Conservation (phyloP, 108 stramenopile genomes). For the Fistulifera pelliculosa region DNA sequence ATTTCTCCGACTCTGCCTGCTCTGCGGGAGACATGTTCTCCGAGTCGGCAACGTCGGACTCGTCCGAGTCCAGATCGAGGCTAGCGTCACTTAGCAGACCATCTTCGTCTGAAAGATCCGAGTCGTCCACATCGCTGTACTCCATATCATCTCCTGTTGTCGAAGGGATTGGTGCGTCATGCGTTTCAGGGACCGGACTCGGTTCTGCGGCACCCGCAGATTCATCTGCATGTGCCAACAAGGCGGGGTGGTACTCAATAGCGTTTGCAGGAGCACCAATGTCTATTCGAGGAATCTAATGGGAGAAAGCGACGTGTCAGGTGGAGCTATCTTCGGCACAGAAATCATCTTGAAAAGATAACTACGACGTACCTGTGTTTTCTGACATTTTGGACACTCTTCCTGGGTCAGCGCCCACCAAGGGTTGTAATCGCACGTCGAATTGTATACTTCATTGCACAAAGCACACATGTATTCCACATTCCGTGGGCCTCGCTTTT, state of each 20-base stretch:
- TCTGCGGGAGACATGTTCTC: conserved; percentile 51
- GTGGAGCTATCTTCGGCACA: not conserved
- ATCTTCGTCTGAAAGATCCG: conserved; percentile 56
- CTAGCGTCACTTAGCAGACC: conserved; percentile 25
- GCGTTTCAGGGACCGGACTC: conserved; percentile 11
- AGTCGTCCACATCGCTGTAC: conserved; percentile 28
- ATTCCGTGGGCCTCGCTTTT: conserved; percentile 50
- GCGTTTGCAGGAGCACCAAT: conserved; percentile 73
- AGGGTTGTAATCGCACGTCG: conserved; percentile 65
- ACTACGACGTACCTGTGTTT: conserved; percentile 41
- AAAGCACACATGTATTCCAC: conserved; percentile 79
- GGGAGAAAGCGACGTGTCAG: not conserved
- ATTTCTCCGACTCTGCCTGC: conserved; percentile 58
- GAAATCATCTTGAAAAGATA: not conserved
- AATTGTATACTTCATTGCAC: conserved; percentile 72
- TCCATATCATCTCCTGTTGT: conserved; percentile 5
- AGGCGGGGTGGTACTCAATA: conserved; percentile 86
- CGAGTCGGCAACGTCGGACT: conserved; percentile 32
- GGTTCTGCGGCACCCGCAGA: conserved; percentile 19
- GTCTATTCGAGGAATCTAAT: conserved; percentile 73
- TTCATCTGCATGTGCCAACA: conserved; percentile 69
- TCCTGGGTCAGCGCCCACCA: conserved; percentile 79
- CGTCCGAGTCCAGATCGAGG: conserved; percentile 39
- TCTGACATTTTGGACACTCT: conserved; percentile 81
- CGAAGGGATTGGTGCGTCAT: conserved; percentile 13